Base-by-base conservation (phyloP, 2,329 filamentous ascomycete species). In the Fusarium ramigenum region DNA sequence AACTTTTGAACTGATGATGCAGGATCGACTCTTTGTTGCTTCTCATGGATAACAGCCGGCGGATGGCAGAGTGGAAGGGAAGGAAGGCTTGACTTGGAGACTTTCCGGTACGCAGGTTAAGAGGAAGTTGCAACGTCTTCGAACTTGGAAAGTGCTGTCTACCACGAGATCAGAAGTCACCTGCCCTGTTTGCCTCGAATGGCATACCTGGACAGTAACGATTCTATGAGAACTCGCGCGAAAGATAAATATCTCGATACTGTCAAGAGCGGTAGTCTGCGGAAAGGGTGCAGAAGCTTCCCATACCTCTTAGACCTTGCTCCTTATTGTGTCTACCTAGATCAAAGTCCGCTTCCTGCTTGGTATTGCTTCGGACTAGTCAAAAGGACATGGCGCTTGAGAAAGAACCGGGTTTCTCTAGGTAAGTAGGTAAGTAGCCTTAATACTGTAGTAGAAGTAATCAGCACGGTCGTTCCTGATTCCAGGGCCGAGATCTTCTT, bases 61-160 rank as follows among this genome's bases (percentile, higher is more conserved):
- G 21, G 34, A 28, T 25, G 28, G 44, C 32, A 40, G 30, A 43
- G 44, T 46, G 49, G 36, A 39, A 40, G 21, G 56, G 60, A 44
- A 47, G 25, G 40, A 43, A 32, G 34, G 39, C 34, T 60, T 15
- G 23, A 23, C 23, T 43, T 36, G 23, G 37, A 12, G 19, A 21
- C 21, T 42, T n/a, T 25, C 32, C 28, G 43, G 30, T 25, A 19
- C 21, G 30, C 50, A 47, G 37, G n/a, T 25, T 9, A 28, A 32
- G 47, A 28, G 63, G 67, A 72, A 70, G 57, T 43, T 32, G 40
- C 43, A 50, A 70, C 62, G 62, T 28, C 37, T 30, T 36, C 11
- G 25, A 54, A 28, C n/a, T 61, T 21, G n/a, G 53, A 7, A 52
- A 42, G 32, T 36, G 7, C 16, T 30, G 47, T 43, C 21, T 36